Conservation (phyloP, 2,329 filamentous ascomycete genomes). For the Arthrocladium fulminans region DNA sequence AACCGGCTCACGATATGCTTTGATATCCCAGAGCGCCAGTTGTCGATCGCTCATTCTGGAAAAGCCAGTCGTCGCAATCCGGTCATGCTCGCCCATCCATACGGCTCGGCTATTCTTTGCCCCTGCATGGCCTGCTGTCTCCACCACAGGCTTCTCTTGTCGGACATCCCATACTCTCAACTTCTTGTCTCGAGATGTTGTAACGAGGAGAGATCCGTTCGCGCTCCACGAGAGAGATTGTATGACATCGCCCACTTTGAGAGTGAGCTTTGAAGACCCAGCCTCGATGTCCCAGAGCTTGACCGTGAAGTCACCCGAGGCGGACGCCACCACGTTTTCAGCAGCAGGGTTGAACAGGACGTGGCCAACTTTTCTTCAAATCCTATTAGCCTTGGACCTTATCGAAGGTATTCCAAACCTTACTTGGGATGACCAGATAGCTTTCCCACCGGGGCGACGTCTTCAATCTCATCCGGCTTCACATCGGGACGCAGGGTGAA, state of each 20-base stretch:
- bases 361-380: conserved; percentile 81
- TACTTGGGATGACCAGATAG: conserved; percentile 80
- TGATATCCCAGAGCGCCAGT: conserved; percentile 88
- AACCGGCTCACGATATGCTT: conserved; percentile 68
- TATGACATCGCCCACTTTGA: conserved; percentile 85
- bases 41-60: conserved; percentile 98
- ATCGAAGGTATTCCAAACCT: conserved; percentile 20
- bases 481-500: conserved; percentile 79
- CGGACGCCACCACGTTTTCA: conserved; percentile 88
- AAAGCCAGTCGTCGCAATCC: conserved; percentile 93
- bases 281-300: conserved; percentile 92
- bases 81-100: conserved; percentile 95
- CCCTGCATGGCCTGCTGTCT: conserved; percentile 75
- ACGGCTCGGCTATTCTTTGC: conserved; percentile 96
- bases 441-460: conserved; percentile 73
- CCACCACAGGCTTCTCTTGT: conserved; percentile 79
- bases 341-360: conserved; percentile 96
- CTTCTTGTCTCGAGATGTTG: conserved; percentile 96
- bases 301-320: conserved; percentile 87
- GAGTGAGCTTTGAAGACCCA: conserved; percentile 61
- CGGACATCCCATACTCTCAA: conserved; percentile 94
- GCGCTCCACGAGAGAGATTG: conserved; percentile 96
- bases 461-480: conserved; percentile 62
- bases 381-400: conserved; percentile 14
- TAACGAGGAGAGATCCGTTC: conserved; percentile 74